A percentile compares a stretch with the other conserved stretches of the same genome.
These are phyloP conservation scores for Aulographum hederae DNA, from an alignment of 2,329 filamentous ascomycete species.

Conservation along the genomic window DNA sequence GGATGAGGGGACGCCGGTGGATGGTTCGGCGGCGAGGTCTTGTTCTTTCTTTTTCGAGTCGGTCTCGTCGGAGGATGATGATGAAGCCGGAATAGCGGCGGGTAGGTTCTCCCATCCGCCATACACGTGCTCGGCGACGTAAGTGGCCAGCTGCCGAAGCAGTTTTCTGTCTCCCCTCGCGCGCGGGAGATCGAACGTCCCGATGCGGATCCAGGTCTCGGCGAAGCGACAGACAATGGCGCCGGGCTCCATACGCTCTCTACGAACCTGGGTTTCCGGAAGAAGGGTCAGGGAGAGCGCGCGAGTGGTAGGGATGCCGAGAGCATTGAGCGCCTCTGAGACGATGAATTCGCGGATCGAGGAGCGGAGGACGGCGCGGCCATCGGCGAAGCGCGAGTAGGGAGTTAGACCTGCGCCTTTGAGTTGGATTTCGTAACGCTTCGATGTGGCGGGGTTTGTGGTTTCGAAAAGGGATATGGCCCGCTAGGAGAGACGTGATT, in stretches of 20 bases:
- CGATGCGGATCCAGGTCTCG: constrained; percentile 76
- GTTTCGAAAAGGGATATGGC: constrained; percentile 90
- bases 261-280: constrained; percentile 51
- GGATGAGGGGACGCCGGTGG: constrained; percentile 27
- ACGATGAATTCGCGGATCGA: constrained; percentile 91
- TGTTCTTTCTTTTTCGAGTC: constrained; percentile 6
- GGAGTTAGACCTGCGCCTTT: constrained; percentile 90
- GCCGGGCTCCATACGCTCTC: constrained; percentile 72
- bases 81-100: constrained; percentile 28
- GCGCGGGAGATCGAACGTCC: constrained; percentile 88
- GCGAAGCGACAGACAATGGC: constrained; percentile 89
- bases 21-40: constrained; percentile 11
- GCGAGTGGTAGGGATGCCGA: constrained; percentile 71
- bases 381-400: constrained; percentile 91
- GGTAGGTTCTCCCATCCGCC: constrained; percentile 76
- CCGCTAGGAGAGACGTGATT: constrained; percentile 25
- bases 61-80: no score
- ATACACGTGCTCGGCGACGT: constrained; percentile 75
- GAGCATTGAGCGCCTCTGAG: constrained; percentile 71
- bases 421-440: constrained; percentile 73
- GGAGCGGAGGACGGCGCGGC: constrained; percentile 78
- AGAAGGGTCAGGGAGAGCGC: constrained; percentile 67
- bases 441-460: constrained; percentile 52
- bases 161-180: constrained; percentile 61
- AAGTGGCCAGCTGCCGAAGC: constrained; percentile 58